These are phyloP conservation scores for Solanum habrochaites DNA, from an alignment of 257 asterid genomes.

Conservation along the genomic window DNA sequence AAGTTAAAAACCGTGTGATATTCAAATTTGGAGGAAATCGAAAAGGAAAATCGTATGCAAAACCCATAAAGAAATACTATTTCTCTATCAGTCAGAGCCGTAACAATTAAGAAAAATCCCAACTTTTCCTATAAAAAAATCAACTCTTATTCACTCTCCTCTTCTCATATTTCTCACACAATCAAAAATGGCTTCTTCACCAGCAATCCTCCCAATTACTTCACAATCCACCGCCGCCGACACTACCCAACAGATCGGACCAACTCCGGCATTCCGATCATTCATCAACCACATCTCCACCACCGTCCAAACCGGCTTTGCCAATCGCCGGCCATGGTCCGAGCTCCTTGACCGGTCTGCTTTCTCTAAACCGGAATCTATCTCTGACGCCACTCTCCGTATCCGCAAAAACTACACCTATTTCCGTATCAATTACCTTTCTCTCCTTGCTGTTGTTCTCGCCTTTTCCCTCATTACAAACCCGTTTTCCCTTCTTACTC, in stretches of 20 bases:
- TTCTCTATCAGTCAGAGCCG: not conserved
- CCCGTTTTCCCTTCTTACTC: conserved; percentile 61
- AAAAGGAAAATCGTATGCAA: not conserved
- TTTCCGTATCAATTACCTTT: conserved; percentile 60
- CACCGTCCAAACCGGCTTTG: conserved; percentile 45
- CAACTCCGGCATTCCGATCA: conserved; percentile 39
- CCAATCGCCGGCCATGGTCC: conserved; percentile 73
- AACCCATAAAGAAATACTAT: not conserved
- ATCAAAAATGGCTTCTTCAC: conserved; percentile 27
- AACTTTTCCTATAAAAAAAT: not conserved
- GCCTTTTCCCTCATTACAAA: conserved; percentile 61
- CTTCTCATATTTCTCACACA: not conserved
- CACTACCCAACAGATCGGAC: conserved; percentile 3
- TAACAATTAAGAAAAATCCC: not conserved
- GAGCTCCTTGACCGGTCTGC: conserved; percentile 71
- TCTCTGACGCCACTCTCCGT: conserved; percentile 61
- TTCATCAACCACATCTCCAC: conserved; percentile 36
- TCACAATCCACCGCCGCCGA: conserved; percentile 1
- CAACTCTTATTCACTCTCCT: not conserved
- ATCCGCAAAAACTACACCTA: conserved; percentile 61
- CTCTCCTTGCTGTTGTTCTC: conserved; percentile 40
- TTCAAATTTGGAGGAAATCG: not conserved
- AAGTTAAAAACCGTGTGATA: not conserved
- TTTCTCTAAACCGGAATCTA: conserved; percentile 68
- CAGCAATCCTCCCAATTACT: conserved; percentile 61